Evolutionary conservation across 108 stramenopile genomes (phyloP).

Genomic region (Pelagomonas calceolata): DNA sequence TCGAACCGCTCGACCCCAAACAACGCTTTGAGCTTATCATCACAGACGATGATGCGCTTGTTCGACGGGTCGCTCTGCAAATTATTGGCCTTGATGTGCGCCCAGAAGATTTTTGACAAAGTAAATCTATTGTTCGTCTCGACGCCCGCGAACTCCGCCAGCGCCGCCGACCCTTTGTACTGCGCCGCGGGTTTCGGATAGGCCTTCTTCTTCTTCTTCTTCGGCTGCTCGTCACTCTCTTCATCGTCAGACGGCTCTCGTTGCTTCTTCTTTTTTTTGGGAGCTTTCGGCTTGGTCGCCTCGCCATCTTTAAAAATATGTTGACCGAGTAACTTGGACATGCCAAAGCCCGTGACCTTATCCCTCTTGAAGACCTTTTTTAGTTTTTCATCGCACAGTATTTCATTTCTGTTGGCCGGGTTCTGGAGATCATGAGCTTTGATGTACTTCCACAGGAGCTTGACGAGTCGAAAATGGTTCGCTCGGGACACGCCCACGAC

Average conservation of each 20-base stretch:
- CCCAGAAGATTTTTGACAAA: slow-evolving; percentile 8
- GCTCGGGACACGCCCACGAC: not conserved
- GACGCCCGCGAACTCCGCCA: no score
- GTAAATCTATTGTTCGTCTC: not conserved
- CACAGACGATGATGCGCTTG: slow-evolving; percentile 21
- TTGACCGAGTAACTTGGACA: slow-evolving; percentile 9
- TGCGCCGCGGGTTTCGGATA: no score
- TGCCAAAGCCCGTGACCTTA: slow-evolving; percentile 10
- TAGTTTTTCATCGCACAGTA: slow-evolving; percentile 17
- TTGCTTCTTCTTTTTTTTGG: slow-evolving; percentile 1
- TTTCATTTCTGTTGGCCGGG: slow-evolving; percentile 17
- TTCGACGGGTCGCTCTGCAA: slow-evolving; percentile 16
- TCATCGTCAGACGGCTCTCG: slow-evolving; percentile 3
- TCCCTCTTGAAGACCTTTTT: slow-evolving; percentile 14
- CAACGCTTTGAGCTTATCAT: slow-evolving; percentile 6
- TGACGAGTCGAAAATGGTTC: slow-evolving; percentile 4
- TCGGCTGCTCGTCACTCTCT: not conserved
- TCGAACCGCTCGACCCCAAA: slow-evolving; percentile 10
- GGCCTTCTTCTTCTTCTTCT: not conserved
- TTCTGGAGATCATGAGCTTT: slow-evolving; percentile 17
- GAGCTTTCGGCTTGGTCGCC: not conserved
- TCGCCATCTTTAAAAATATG: slow-evolving; percentile 5
- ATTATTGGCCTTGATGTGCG: slow-evolving; percentile 17
- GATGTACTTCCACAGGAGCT: slow-evolving; percentile 21
- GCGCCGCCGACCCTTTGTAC: no score